Base-by-base conservation (phyloP, 345 rosid species). In the Heritiera fomes region DNA sequence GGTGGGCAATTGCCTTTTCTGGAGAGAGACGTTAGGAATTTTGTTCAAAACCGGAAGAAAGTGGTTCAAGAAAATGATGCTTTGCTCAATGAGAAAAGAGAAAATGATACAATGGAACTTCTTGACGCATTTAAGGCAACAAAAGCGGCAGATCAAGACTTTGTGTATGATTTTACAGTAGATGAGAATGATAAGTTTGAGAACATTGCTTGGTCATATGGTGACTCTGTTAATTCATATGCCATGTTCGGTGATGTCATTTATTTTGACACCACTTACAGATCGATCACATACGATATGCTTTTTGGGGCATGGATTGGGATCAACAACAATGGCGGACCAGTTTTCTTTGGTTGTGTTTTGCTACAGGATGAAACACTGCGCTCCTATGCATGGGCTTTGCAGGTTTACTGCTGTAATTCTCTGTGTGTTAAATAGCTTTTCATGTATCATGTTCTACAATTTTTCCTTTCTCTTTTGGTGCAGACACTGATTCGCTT, bases 201-300 rank as follows among this genome's bases (percentile, higher is more conserved):
- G 82, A 83, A 84, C 49, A 82, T 87, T 77, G 85, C 87, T 9
- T 87, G 90, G 90, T 80, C 85, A 0, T 85, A 78, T 79, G 77
- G 80, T 77, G 83, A 71, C 14, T 82, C 88, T 69, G 73, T 87
- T 69, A 62, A 77, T 69, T 79, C 81, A 55, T 83, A 85, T 53
- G 59, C 78, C 55, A 47, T 76, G 32, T 85, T 80, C 18, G 84
- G 87, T 47, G 90, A 87, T 78, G 87, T 84, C 10, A 83, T 85
- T 70, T 81, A 82, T 80, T 85, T 85, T 66, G 88, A 87, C 73
- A 78, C 87, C 40, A 76, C 84, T 58, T 80, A 83, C 49, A 83
- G 83, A 76, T 72, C 87, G 6, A 79, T 80, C 40, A 83, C 88
- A 50, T 87, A 83, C 53, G 85, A 79, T 47, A 77, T 85, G 87